Base-by-base conservation (phyloP, 2,329 filamentous ascomycete genomes). In the Fusarium cicatricum region DNA sequence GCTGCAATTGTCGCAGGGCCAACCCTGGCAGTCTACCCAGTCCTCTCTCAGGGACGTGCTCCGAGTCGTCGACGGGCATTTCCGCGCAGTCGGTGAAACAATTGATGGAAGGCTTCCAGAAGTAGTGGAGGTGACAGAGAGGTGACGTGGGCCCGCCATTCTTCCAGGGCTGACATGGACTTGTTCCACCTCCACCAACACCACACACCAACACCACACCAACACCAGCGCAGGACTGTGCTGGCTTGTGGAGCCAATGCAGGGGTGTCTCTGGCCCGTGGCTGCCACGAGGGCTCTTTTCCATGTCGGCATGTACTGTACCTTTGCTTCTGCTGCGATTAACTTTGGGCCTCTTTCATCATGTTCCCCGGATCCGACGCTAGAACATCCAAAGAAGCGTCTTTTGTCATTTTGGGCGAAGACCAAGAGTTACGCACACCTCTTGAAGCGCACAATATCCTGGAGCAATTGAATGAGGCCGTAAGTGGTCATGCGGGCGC, bases 61-160 rank as follows among this genome's bases (percentile, higher is more conserved):
- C 57, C 48, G 39, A 60, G 49, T 66, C 59, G 47, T 48, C 56
- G 48, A 62, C 61, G 61, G 63, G 54, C 60, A 63, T 61, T 63
- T 63, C 60, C 60, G 60, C 32, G 42, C 43, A 48, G 48, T 38
- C 32, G 37, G 31, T 67, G 62, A 64, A 68, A 68, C 66, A 68
- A 60, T 49, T 48, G 16, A 69, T 66, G 46, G 66, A 69, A 69
- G 56, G 40, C 60, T 69, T 69, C 66, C 60, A 69, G 66, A 69
- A 69, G 66, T 52, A 67, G 66, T 68, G 66, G 66, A 59, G 49
- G 34, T 21, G 41, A 11, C 31, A 51, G 41, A 41, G 39, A 31
- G 21, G 45, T 62, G 54, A 59, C 58, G 41, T 62, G 59, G 59
- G 59, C 42, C 33, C 39, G 39, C 40, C 48, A 36, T 36, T 46